Conservation (phyloP, 1,139 yeast species). For the Taphrina communis region DNA sequence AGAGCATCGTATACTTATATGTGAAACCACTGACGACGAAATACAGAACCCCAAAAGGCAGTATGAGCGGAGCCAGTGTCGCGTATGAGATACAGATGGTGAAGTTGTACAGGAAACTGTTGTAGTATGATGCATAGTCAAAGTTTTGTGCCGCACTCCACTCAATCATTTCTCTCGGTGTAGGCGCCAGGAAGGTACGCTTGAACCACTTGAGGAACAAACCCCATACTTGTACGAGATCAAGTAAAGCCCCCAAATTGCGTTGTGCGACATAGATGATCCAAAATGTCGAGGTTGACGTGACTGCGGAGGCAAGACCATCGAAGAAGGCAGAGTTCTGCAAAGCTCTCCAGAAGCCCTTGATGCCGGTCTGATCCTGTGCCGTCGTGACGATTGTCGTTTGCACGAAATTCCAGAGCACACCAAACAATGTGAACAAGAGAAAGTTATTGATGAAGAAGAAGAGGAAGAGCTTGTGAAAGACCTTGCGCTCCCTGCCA, state of each 20-base stretch:
- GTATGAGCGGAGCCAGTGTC: slow-evolving; percentile 54
- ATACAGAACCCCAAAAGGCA: slow-evolving; percentile 52
- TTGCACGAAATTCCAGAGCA: slow-evolving; percentile 53
- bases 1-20: slow-evolving; percentile 53
- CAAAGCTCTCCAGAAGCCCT: slow-evolving; percentile 45
- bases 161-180: slow-evolving; percentile 53
- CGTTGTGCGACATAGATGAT: slow-evolving; percentile 53
- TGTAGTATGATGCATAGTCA: slow-evolving; percentile 52
- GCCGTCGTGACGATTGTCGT: slow-evolving; percentile 48
- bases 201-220: slow-evolving; percentile 50
- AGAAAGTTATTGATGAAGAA: slow-evolving; percentile 50
- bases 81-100: slow-evolving; percentile 55
- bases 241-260: slow-evolving; percentile 51
- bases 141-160: slow-evolving; percentile 54
- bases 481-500: slow-evolving; percentile 54
- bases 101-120: slow-evolving; percentile 52
- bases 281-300: slow-evolving; percentile 55
- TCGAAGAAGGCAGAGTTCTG: slow-evolving; percentile 33
- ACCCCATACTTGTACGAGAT: slow-evolving; percentile 51
- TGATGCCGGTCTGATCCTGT: slow-evolving; percentile 45
- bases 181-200: slow-evolving; percentile 50
- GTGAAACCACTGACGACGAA: slow-evolving; percentile 51
- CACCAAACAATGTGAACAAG: slow-evolving; percentile 52
- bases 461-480: slow-evolving; percentile 53
- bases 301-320: slow-evolving; percentile 48